Percentiles rank a stretch among this genome's conserved stretches.
phyloP scores from a whole-genome alignment of 345 rosid genomes.

The Streptanthus diversifolius region DNA sequence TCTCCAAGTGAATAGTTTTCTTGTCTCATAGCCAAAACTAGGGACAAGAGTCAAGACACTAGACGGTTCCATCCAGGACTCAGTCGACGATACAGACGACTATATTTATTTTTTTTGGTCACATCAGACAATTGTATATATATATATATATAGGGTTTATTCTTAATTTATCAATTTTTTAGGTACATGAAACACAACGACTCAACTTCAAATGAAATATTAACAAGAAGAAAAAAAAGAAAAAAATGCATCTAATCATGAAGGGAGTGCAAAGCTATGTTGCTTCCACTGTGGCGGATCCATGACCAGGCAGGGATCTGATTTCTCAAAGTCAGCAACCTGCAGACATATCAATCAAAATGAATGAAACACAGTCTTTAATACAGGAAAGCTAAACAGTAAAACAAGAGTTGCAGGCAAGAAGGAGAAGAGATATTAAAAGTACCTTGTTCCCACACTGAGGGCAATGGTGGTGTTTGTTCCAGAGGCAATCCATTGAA shows the following conservation, averaged over 20 bases:
- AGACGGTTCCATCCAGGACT: background rate
- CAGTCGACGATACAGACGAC: background rate
- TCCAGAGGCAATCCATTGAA: slow-evolving; percentile 98
- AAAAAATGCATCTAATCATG: slow-evolving; percentile 28
- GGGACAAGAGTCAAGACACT: background rate
- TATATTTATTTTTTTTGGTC: too few species aligned
- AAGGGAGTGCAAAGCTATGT: slow-evolving; percentile 79
- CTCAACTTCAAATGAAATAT: slow-evolving; percentile 16
- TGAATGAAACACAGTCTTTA: background rate
- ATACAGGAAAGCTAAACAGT: background rate
- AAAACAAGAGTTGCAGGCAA: background rate
- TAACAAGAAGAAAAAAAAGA: background rate
- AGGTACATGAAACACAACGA: slow-evolving; percentile 6
- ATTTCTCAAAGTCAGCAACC: slow-evolving; percentile 87
- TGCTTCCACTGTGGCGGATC: slow-evolving; percentile 81
- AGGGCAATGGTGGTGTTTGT: slow-evolving; percentile 90
- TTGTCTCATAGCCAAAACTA: slow-evolving; percentile 1
- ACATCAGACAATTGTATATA: background rate
- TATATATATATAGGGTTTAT: background rate
- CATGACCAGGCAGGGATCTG: slow-evolving; percentile 77
- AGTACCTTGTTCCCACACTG: slow-evolving; percentile 64
- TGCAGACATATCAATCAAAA: slow-evolving; percentile 29
- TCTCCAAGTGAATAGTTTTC: background rate
- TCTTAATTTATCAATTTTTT: background rate
- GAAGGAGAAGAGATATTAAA: background rate